Conservation (phyloP, 805 yeast species). For the Barnettozyma botsteinii region DNA sequence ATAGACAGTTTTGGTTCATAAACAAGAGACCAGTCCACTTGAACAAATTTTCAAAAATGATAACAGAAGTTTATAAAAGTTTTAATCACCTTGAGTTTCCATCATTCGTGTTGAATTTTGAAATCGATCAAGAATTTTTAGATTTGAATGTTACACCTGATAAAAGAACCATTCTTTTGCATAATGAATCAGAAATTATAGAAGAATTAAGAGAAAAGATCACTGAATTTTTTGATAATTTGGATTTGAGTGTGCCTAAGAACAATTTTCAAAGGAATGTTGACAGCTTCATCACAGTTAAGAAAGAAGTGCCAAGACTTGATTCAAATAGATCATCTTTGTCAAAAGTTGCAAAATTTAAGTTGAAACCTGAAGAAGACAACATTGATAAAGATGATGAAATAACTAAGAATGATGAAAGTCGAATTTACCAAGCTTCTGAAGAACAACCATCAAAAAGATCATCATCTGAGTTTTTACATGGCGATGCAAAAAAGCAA, state of each 20-base stretch:
- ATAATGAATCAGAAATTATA: slow-evolving; percentile 55
- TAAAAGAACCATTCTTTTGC: slow-evolving; percentile 66
- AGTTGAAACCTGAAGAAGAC: background rate
- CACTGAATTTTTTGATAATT: slow-evolving; percentile 37
- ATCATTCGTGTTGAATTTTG: slow-evolving; percentile 55
- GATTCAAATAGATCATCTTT: too few species aligned
- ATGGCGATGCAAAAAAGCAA: background rate
- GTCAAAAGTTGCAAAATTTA: too few species aligned
- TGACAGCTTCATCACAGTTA: slow-evolving; percentile 3
- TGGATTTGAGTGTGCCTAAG: slow-evolving; percentile 30
- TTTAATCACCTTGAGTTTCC: slow-evolving; percentile 76
- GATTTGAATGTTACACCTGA: slow-evolving; percentile 94
- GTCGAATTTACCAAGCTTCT: too few species aligned
- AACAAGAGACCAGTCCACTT: slow-evolving; percentile 71
- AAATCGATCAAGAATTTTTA: slow-evolving; percentile 42
- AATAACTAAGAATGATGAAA: background rate
- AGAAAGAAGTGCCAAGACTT: too few species aligned
- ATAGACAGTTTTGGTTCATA: slow-evolving; percentile 69
- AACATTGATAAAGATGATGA: background rate
- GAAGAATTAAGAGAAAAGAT: slow-evolving; percentile 52
- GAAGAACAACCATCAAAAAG: too few species aligned
- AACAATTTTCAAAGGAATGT: slow-evolving; percentile 11
- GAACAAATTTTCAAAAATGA: slow-evolving; percentile 46
- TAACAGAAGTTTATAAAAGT: slow-evolving; percentile 68
- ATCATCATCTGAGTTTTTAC: too few species aligned